These are phyloP conservation scores for Phytophthora hibernalis DNA, from an alignment of 352 stramenopile species.

Conservation along the genomic window DNA sequence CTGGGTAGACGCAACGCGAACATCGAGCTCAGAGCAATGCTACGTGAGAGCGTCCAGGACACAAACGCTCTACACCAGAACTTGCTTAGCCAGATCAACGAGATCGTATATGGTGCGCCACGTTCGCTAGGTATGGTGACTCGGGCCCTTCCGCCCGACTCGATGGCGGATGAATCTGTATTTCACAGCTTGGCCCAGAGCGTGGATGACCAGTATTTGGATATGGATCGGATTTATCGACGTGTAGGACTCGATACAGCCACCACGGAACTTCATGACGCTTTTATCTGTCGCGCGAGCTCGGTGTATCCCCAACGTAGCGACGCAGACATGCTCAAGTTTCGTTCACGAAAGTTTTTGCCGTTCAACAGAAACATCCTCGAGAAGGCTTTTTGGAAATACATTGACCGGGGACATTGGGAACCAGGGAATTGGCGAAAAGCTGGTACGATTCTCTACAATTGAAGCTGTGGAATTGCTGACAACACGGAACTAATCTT, in stretches of 20 bases:
- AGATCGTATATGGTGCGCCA: constrained; percentile 2
- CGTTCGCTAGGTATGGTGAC: neutral
- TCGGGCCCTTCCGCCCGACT: constrained; percentile 9
- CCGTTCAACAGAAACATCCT: neutral
- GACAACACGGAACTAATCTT: no score
- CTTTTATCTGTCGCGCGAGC: neutral
- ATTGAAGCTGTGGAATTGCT: no score
- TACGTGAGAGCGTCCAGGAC: constrained; percentile 2
- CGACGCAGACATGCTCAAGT: neutral
- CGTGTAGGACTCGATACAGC: neutral
- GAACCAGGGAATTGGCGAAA: no score
- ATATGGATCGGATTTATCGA: constrained; percentile 14
- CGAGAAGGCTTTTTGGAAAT: neutral
- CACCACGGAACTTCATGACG: neutral
- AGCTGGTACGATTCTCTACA: neutral
- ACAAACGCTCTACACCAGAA: neutral
- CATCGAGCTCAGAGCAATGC: neutral
- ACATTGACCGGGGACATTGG: neutral
- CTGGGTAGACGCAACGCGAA: neutral
- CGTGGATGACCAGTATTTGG: constrained; percentile 23
- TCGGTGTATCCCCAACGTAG: neutral
- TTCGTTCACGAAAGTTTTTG: neutral
- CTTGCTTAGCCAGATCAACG: neutral
- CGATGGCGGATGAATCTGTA: constrained; percentile 21
- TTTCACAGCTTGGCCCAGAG: constrained; percentile 23